Percentiles rank a stretch among this genome's conserved stretches.
Evolutionary conservation across 1,284 basidiomycete genomes (phyloP).

Genomic region (Neonothopanus nambi): DNA sequence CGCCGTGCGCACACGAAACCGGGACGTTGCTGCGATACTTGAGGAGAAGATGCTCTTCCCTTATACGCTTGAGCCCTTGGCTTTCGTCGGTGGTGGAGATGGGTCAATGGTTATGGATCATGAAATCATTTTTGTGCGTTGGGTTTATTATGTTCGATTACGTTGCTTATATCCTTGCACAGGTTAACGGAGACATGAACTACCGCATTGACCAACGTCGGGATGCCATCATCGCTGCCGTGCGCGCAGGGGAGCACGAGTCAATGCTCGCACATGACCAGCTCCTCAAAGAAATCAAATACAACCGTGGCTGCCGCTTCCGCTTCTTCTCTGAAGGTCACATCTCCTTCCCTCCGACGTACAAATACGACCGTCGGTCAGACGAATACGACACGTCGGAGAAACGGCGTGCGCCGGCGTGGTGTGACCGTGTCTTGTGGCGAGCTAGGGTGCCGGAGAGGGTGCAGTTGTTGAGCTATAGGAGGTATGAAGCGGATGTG

Average conservation of each 20-base stretch:
- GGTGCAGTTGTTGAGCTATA: slow-evolving; percentile 66
- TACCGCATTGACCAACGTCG: slow-evolving; percentile 93
- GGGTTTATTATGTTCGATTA: neutral
- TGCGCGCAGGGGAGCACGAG: slow-evolving; percentile 65
- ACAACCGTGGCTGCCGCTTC: slow-evolving; percentile 85
- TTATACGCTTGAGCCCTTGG: slow-evolving; percentile 46
- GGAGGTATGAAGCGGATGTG: slow-evolving; percentile 80
- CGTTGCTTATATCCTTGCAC: neutral
- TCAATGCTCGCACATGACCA: slow-evolving; percentile 83
- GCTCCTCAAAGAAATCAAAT: slow-evolving; percentile 83
- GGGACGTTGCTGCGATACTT: slow-evolving; percentile 82
- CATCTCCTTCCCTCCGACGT: slow-evolving; percentile 86
- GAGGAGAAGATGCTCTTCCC: slow-evolving; percentile 81
- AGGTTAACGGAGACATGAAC: slow-evolving; percentile 85
- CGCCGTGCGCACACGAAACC: slow-evolving; percentile 80
- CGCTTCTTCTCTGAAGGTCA: slow-evolving; percentile 83
- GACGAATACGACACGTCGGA: slow-evolving; percentile 85
- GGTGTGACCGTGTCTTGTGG: slow-evolving; percentile 95
- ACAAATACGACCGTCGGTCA: slow-evolving; percentile 90
- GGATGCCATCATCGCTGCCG: slow-evolving; percentile 73
- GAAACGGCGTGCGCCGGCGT: slow-evolving; percentile 88
- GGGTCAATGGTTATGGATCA: slow-evolving; percentile 95
- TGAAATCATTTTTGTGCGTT: slow-evolving; percentile 86
- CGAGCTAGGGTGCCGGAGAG: slow-evolving; percentile 58
- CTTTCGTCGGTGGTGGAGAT: slow-evolving; percentile 89